A percentile compares a stretch with the other conserved stretches of the same genome.
These are phyloP conservation scores for Meyerozyma guilliermondii DNA, from an alignment of 1,139 yeast species.

Conservation along the genomic window DNA sequence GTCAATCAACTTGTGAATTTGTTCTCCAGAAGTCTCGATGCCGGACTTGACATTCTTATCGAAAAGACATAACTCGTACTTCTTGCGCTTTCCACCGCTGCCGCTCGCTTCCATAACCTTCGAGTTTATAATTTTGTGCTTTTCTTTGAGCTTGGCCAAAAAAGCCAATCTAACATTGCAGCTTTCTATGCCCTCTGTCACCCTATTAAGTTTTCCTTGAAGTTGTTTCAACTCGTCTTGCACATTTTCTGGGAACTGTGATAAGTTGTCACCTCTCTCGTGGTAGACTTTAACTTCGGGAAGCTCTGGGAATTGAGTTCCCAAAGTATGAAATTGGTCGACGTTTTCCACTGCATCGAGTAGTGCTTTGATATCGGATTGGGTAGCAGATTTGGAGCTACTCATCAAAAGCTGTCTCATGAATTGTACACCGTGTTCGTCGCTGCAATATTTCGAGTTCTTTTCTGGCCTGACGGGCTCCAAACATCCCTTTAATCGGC, in stretches of 20 bases:
- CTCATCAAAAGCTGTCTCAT: constrained; percentile 27
- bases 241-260: constrained; percentile 26
- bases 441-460: constrained; percentile 67
- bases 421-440: constrained; percentile 63
- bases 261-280: constrained; percentile 23
- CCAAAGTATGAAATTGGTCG: constrained; percentile 19
- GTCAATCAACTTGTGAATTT: constrained; percentile 1
- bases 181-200: constrained; percentile 15
- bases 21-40: constrained; percentile 1
- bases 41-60: constrained; percentile 13
- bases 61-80: constrained; percentile 30
- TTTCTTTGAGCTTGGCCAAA: constrained; percentile 30
- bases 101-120: constrained; percentile 11
- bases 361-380: constrained; percentile 18
- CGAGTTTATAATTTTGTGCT: constrained; percentile 35
- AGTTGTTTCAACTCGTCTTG: constrained; percentile 16
- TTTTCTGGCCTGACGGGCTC: constrained; percentile 43
- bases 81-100: constrained; percentile 20
- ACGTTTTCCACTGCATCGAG: constrained; percentile 10
- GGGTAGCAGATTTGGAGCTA: constrained; percentile 14
- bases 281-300: constrained; percentile 27
- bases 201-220: constrained; percentile 18
- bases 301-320: constrained; percentile 36
- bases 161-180: constrained; percentile 16
- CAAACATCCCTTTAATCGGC: constrained; percentile 58